phyloP scores from a whole-genome alignment of 345 rosid genomes.

The Ricinus communis region DNA sequence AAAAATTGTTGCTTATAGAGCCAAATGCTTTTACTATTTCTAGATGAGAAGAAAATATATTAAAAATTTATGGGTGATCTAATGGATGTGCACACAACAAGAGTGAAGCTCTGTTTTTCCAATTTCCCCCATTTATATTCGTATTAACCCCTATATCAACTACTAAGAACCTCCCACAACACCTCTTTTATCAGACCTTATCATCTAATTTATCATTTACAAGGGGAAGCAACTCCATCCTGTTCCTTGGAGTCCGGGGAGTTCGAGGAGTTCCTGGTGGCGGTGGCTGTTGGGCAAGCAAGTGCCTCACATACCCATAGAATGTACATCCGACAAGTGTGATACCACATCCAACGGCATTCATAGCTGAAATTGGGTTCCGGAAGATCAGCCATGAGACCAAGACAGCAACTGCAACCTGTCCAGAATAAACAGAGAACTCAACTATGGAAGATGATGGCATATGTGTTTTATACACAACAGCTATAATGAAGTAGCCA shows the following conservation, averaged over 20 bases:
- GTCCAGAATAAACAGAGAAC: slow-evolving; percentile 4
- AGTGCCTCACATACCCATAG: slow-evolving; percentile 90
- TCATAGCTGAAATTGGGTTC: slow-evolving; percentile 84
- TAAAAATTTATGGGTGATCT: slow-evolving; percentile 14
- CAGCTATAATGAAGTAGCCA: background rate
- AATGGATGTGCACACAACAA: slow-evolving; percentile 16
- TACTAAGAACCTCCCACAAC: slow-evolving; percentile 6
- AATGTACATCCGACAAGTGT: slow-evolving; percentile 94
- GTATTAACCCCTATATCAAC: slow-evolving; percentile 9
- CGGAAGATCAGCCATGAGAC: slow-evolving; percentile 91
- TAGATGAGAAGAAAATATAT: slow-evolving; percentile 8
- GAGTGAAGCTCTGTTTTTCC: background rate
- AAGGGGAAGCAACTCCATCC: slow-evolving; percentile 85
- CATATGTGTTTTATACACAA: background rate
- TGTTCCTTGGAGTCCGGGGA: slow-evolving; percentile 77
- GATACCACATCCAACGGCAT: slow-evolving; percentile 90
- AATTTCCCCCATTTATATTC: background rate
- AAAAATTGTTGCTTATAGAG: background rate
- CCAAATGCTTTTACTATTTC: no score
- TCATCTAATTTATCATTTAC: slow-evolving; percentile 64
- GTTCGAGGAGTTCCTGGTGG: slow-evolving; percentile 75
- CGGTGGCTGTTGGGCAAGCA: slow-evolving; percentile 72
- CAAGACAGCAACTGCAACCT: slow-evolving; percentile 97
- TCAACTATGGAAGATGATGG: background rate
- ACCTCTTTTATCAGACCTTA: slow-evolving; percentile 47